Percentiles rank a stretch among this genome's conserved stretches.
phyloP scores from a whole-genome alignment of 495 filamentous ascomycete species.

The Aspergillus nanangensis region DNA sequence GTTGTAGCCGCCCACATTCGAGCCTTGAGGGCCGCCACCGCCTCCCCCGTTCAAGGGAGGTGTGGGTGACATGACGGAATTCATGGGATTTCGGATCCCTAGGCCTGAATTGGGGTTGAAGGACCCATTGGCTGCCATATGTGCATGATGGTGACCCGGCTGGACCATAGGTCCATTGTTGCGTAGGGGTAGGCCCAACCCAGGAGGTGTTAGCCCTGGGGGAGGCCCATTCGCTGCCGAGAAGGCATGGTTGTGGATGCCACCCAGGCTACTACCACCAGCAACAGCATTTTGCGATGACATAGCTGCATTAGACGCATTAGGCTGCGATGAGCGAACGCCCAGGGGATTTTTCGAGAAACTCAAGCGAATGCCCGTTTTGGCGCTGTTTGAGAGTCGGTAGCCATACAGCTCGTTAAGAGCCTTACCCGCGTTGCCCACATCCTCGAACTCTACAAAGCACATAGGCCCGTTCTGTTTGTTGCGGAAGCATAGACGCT shows the following conservation, averaged over 20 bases:
- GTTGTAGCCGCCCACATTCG: constrained; percentile 41
- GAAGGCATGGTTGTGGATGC: constrained; percentile 58
- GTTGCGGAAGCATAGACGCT: constrained; percentile 92
- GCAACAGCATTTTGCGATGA: constrained; percentile 44
- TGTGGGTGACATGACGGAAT: constrained; percentile 38
- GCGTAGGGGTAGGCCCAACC: constrained; percentile 44
- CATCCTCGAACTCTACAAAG: constrained; percentile 97
- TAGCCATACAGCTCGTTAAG: constrained; percentile 89
- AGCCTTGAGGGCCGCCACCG: constrained; percentile 31
- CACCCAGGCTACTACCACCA: constrained; percentile 47
- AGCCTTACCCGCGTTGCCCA: constrained; percentile 88
- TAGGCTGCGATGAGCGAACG: constrained; percentile 73
- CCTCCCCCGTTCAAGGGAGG: constrained; percentile 31
- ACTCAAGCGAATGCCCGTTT: constrained; percentile 94
- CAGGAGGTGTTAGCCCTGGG: constrained; percentile 70
- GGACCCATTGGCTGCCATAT: constrained; percentile 30
- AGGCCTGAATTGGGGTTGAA: constrained; percentile 42
- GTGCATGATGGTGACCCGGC: constrained; percentile 28
- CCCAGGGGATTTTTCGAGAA: constrained; percentile 98
- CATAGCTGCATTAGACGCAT: constrained; percentile 47
- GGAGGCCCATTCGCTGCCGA: constrained; percentile 71
- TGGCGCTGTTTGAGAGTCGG: constrained; percentile 85
- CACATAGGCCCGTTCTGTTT: constrained; percentile 99
- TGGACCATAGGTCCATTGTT: constrained; percentile 31
- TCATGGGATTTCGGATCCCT: constrained; percentile 38